phyloP scores from a whole-genome alignment of 805 yeast genomes.

The Saturnispora sekii region DNA sequence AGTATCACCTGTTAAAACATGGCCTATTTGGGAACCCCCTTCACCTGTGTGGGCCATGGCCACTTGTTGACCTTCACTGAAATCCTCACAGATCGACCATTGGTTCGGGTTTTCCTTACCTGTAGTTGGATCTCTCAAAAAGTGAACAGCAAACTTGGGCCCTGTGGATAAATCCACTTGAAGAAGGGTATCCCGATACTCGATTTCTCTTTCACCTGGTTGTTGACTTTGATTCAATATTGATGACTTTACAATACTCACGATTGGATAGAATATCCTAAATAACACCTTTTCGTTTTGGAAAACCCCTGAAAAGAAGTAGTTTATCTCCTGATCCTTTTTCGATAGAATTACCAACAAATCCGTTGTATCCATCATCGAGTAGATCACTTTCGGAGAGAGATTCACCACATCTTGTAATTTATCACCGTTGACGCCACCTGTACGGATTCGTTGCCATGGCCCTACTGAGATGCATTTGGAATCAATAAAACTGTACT shows the following conservation, averaged over 20 bases:
- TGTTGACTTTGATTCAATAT: constrained; percentile 33
- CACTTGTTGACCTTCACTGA: constrained; percentile 77
- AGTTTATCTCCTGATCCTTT: constrained; percentile 63
- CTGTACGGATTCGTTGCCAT: constrained; percentile 73
- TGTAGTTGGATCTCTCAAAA: constrained; percentile 40
- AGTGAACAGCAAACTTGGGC: constrained; percentile 74
- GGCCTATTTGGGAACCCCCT: constrained; percentile 57
- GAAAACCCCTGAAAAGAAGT: constrained; percentile 67
- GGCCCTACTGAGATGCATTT: constrained; percentile 63
- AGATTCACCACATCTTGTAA: constrained; percentile 46
- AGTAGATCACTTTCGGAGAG: constrained; percentile 57
- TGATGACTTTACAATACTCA: constrained; percentile 50
- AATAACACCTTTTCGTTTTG: constrained; percentile 60
- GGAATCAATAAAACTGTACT: constrained; percentile 58
- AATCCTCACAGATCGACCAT: constrained; percentile 79
- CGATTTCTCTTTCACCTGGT: constrained; percentile 16
- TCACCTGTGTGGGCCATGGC: constrained; percentile 50
- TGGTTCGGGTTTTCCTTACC: constrained; percentile 44
- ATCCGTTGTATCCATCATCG: constrained; percentile 60
- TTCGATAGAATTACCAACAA: constrained; percentile 60
- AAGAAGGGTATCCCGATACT: constrained; percentile 31
- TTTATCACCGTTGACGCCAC: constrained; percentile 34
- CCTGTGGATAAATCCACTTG: constrained; percentile 34
- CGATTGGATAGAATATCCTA: constrained; percentile 61
- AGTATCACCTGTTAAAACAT: constrained; percentile 49